phyloP scores from a whole-genome alignment of 2,329 filamentous ascomycete genomes.

The Penicillium crustosum region DNA sequence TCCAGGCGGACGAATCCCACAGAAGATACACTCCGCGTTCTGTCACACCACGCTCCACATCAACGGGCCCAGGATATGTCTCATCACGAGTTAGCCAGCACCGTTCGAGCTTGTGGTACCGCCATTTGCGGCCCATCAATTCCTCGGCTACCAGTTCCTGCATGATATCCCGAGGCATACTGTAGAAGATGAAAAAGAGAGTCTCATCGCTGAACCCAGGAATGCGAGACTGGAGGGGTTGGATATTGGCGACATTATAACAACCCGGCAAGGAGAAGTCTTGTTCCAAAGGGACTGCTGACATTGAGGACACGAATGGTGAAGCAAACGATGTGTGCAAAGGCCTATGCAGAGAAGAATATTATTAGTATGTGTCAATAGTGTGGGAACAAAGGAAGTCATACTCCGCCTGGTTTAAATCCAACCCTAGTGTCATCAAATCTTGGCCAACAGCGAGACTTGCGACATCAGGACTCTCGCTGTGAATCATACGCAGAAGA shows the following conservation, averaged over 20 bases:
- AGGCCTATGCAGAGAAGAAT: slow-evolving; percentile 43
- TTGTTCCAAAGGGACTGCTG: slow-evolving; percentile 60
- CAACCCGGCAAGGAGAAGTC: slow-evolving; percentile 64
- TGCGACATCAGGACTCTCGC: slow-evolving; percentile 54
- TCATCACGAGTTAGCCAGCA: slow-evolving; percentile 54
- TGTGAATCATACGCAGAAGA: slow-evolving; percentile 57
- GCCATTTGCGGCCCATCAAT: slow-evolving; percentile 55
- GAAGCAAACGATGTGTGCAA: slow-evolving; percentile 64
- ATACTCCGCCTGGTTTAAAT: slow-evolving; percentile 63
- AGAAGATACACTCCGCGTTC: slow-evolving; percentile 54
- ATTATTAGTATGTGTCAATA: slow-evolving; percentile 24
- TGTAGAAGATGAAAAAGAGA: slow-evolving; percentile 69
- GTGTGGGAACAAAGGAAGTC: slow-evolving; percentile 19
- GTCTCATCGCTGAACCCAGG: slow-evolving; percentile 63
- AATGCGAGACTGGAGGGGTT: slow-evolving; percentile 59
- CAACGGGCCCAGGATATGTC: slow-evolving; percentile 48
- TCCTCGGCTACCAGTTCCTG: slow-evolving; percentile 66
- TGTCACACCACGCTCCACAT: slow-evolving; percentile 48
- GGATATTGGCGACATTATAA: slow-evolving; percentile 67
- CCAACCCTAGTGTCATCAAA: slow-evolving; percentile 62
- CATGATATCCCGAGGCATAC: slow-evolving; percentile 63
- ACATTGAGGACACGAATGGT: slow-evolving; percentile 59
- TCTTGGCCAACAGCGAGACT: slow-evolving; percentile 63
- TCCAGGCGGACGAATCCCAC: slow-evolving; percentile 52
- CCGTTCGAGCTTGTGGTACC: slow-evolving; percentile 54